Conservation (phyloP, 768 basidiomycete genomes). For the Cyathus striatus region DNA sequence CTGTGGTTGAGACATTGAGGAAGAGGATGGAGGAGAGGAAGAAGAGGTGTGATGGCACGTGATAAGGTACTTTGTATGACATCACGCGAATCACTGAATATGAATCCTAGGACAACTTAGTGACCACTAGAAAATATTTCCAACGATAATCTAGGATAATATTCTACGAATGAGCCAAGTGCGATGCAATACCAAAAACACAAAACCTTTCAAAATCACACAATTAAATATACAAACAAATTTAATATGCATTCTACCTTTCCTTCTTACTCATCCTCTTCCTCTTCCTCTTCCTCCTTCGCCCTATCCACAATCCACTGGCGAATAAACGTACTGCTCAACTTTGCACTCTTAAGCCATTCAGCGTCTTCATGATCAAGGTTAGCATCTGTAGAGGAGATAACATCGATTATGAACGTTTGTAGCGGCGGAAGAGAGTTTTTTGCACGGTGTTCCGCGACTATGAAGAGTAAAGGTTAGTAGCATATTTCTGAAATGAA, state of each 20-base stretch:
- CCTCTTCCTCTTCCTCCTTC: slow-evolving; percentile 17
- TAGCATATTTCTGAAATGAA: slow-evolving; percentile 1
- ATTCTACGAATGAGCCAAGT: no score
- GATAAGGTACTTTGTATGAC: no score
- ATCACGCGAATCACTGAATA: no score
- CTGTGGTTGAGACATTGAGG: slow-evolving; percentile 32
- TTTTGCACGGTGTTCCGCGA: slow-evolving; percentile 55
- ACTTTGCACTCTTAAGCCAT: slow-evolving; percentile 72
- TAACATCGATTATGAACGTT: slow-evolving; percentile 84
- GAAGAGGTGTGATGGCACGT: background rate
- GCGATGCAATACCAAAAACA: no score
- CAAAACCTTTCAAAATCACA: no score
- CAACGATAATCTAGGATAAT: no score
- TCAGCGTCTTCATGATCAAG: slow-evolving; percentile 65
- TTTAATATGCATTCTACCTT: background rate
- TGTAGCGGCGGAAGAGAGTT: slow-evolving; percentile 54
- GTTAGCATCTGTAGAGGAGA: slow-evolving; percentile 58
- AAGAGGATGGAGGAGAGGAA: slow-evolving; percentile 20
- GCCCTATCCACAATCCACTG: slow-evolving; percentile 65
- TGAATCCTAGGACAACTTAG: no score
- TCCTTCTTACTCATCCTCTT: slow-evolving; percentile 5
- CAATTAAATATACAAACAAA: background rate
- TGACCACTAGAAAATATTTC: no score
- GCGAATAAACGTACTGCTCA: slow-evolving; percentile 93
- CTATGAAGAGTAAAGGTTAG: slow-evolving; percentile 28